These are phyloP conservation scores for Tetrahymena thermophila DNA, from an alignment of 73 alveolate genomes.

Conservation along the genomic window DNA sequence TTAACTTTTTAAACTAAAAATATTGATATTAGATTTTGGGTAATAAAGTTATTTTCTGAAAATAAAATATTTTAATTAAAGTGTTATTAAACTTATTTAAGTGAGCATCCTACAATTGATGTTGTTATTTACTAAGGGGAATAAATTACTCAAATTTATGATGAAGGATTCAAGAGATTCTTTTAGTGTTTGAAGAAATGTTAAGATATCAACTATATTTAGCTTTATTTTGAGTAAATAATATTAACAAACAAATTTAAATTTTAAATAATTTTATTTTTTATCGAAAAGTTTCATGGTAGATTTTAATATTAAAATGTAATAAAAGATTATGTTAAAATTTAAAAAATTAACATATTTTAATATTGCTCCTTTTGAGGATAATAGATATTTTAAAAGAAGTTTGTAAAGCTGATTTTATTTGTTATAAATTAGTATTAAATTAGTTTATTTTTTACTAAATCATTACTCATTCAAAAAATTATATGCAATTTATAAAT, in stretches of 20 bases:
- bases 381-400: background rate
- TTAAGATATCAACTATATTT: background rate
- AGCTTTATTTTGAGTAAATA: background rate
- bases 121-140: background rate
- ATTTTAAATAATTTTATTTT: background rate
- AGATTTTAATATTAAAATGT: background rate
- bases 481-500: too few species aligned
- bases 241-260: too few species aligned
- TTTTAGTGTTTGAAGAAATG: background rate
- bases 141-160: background rate
- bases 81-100: background rate
- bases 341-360: background rate
- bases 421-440: too few species aligned
- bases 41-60: background rate
- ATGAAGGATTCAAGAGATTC: background rate
- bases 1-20: background rate
- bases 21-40: background rate
- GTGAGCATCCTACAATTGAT: background rate
- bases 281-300: background rate
- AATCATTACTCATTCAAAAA: too few species aligned
- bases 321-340: background rate
- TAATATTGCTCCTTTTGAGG: background rate
- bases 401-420: background rate
- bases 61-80: background rate
- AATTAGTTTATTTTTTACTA: too few species aligned